Base-by-base conservation (phyloP, 1,139 yeast species). In the Nematodospora anomalae region DNA sequence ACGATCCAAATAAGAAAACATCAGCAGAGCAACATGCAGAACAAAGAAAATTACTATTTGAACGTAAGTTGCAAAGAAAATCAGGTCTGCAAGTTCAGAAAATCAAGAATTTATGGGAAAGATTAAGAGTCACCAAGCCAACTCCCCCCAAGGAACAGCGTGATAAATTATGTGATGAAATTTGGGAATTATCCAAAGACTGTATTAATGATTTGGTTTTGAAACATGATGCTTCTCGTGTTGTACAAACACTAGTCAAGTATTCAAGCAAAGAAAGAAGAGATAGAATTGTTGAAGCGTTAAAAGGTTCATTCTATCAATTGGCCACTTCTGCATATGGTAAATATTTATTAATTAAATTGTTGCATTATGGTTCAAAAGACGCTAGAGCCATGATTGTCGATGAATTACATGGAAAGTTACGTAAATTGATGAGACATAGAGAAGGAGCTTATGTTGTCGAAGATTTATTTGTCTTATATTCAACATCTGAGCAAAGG, bases 401-500 rank as follows among this genome's bases (percentile, higher is more conserved):
- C 40, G 75, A 83, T 55, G 97, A 88, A 63, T 73, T 92, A 45
- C 96, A 89, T 55, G 97, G 97, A 36, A 83, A 83, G 52, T 77
- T 88, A 52, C 74, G 97, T 59, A 90, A 88, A 62, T 73, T 92
- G 47, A 89, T 92, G 94, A 82, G 95, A 71, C 97, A 92, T 64
- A 83, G 84, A 65, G 97, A 92, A 71, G 98, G 97, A 64, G 97
- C 97, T n/a, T 89, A 92, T 55, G 97, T 92, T 27, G 90, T 90
- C 46, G 97, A 92, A 65, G 98, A 92, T 70, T 74, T 89, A 52
- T 92, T 74, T 58, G 87, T 89, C 20, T 79, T 89, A 47, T 92
- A 90, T 60, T 79, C 96, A 4, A 80, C 89, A 20, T 76, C 83
- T 29, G 87, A 82, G 44, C 97, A 92, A 64, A 86, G 79, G 61